These are phyloP conservation scores for Skeletonema potamos DNA, from an alignment of 108 stramenopile genomes.

Conservation along the genomic window DNA sequence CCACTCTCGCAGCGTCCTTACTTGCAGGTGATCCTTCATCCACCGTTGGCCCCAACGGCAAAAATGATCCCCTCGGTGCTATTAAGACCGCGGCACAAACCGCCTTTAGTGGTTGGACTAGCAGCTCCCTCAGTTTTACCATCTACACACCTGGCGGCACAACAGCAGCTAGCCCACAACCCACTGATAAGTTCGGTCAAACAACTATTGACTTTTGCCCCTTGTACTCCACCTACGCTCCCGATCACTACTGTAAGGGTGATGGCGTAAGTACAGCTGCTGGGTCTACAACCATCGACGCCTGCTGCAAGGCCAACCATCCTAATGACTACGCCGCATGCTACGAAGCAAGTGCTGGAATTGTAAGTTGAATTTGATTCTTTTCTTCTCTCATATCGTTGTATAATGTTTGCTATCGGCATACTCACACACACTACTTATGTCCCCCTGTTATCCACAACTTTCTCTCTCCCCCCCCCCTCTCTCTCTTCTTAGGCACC, in stretches of 20 bases:
- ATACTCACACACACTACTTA: not conserved
- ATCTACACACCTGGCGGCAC: not conserved
- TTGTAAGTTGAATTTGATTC: not conserved
- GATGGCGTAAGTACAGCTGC: not conserved
- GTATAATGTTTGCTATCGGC: not conserved
- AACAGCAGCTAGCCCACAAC: not conserved
- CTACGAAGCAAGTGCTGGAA: not conserved
- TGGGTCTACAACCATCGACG: not conserved
- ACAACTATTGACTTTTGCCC: not conserved
- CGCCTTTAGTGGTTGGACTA: too few species aligned
- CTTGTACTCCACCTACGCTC: not conserved
- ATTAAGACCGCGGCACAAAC: too few species aligned
- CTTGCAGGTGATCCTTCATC: too few species aligned
- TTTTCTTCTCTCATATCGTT: not conserved
- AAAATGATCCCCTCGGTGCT: too few species aligned
- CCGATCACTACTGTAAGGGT: not conserved
- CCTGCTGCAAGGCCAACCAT: not conserved
- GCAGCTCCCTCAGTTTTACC: too few species aligned
- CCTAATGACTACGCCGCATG: not conserved
- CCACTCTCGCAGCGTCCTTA: too few species aligned
- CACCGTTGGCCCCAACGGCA: too few species aligned
- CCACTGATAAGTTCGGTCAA: too few species aligned
- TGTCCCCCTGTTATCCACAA: too few species aligned
- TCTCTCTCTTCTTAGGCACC: too few species aligned
- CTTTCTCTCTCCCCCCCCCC: too few species aligned